phyloP scores from a whole-genome alignment of 2,329 filamentous ascomycete species.

The Trichoderma brevicompactum region DNA sequence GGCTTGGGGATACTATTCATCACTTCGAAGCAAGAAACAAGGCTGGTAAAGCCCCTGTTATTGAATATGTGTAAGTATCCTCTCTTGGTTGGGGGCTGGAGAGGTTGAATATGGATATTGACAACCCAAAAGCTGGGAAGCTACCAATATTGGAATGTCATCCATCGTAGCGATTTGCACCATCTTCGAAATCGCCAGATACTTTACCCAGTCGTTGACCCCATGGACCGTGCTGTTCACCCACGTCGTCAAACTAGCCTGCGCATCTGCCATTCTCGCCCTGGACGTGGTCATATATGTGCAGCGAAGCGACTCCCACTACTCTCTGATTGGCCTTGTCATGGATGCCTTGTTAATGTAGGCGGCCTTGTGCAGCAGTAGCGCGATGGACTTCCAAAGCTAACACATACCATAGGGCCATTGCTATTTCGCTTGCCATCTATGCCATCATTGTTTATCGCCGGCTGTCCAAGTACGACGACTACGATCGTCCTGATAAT shows the following conservation, averaged over 20 bases:
- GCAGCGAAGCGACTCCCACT: constrained; percentile 50
- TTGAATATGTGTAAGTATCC: constrained; percentile 56
- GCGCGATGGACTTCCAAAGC: neutral
- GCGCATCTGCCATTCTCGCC: constrained; percentile 52
- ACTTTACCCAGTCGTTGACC: constrained; percentile 55
- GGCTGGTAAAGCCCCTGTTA: constrained; percentile 46
- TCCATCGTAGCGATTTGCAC: constrained; percentile 53
- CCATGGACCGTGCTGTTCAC: constrained; percentile 59
- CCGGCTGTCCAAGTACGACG: constrained; percentile 53
- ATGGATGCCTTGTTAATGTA: constrained; percentile 57
- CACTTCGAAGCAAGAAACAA: constrained; percentile 48
- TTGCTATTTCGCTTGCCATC: constrained; percentile 49
- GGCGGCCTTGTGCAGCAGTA: constrained; percentile 33
- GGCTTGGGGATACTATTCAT: constrained; percentile 53
- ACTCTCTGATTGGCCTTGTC: constrained; percentile 53
- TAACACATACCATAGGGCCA: constrained; percentile 42
- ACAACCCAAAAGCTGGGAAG: constrained; percentile 53
- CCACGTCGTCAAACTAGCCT: constrained; percentile 55
- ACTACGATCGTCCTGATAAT: constrained; percentile 55
- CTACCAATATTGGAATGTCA: constrained; percentile 56
- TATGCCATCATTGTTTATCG: constrained; percentile 56
- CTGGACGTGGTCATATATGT: constrained; percentile 59
- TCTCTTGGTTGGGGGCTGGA: neutral
- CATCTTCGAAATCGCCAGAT: constrained; percentile 52
- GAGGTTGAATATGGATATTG: neutral